A percentile compares a stretch with the other conserved stretches of the same genome.
Conservation (phyloP, 2,329 filamentous ascomycete species). For the Paecilomyces variotii region DNA sequence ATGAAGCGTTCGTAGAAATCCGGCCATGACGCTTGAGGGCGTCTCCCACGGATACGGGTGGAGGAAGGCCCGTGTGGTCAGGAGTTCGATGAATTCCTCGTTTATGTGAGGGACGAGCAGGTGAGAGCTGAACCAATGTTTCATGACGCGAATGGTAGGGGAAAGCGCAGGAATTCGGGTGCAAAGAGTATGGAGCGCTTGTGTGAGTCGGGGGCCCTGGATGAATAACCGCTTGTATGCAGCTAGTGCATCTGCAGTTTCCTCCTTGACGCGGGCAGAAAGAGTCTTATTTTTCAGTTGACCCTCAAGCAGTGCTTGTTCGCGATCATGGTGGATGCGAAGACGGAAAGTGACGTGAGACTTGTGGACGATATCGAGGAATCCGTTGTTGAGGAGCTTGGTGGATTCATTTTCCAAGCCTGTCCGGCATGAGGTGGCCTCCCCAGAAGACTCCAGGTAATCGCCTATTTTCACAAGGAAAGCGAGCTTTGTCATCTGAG, state of each 20-base stretch:
- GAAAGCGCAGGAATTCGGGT: conserved; percentile 75
- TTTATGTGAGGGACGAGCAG: conserved; percentile 68
- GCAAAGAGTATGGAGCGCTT: conserved; percentile 70
- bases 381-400: conserved; percentile 67
- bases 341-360: conserved; percentile 70
- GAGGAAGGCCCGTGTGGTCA: conserved; percentile 70
- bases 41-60: conserved; percentile 71
- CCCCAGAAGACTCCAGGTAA: conserved; percentile 57
- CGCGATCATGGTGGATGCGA: conserved; percentile 81
- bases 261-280: conserved; percentile 58
- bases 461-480: conserved; percentile 69
- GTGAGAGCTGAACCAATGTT: conserved; percentile 83
- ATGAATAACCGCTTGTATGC: conserved; percentile 63
- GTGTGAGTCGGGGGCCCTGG: conserved; percentile 68
- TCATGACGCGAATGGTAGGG: conserved; percentile 72
- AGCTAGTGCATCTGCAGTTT: conserved; percentile 61
- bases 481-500: conserved; percentile 88
- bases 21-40: conserved; percentile 69
- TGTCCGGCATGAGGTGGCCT: conserved; percentile 57
- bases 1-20: conserved; percentile 71
- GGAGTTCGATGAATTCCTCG: conserved; percentile 75
- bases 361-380: conserved; percentile 71
- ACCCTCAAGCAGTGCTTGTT: conserved; percentile 72
- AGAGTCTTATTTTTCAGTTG: conserved; percentile 65
- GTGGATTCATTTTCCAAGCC: conserved; percentile 70